phyloP scores from a whole-genome alignment of 164 flowering plant species.

The Hamamelis virginiana region DNA sequence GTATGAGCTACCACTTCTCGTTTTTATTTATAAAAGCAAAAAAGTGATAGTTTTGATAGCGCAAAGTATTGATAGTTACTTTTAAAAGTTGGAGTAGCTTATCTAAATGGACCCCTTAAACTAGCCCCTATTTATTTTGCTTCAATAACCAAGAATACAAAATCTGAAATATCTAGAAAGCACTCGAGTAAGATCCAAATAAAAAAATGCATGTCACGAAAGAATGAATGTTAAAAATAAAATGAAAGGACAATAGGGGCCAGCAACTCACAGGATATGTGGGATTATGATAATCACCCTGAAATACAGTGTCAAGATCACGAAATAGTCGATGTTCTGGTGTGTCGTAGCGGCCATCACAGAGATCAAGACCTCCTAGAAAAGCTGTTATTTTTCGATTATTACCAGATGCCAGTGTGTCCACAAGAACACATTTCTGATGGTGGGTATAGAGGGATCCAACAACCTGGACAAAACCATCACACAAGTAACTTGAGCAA shows the following conservation, averaged over 20 bases:
- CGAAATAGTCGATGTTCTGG: conserved; percentile 76
- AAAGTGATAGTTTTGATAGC: too few relatives aligned
- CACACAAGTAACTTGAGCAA: conserved; percentile 12
- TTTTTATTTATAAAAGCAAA: too few relatives aligned
- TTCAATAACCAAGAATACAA: not conserved
- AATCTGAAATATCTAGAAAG: not conserved
- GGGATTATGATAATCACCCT: conserved; percentile 81
- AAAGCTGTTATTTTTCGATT: conserved; percentile 71
- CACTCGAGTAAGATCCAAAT: not conserved
- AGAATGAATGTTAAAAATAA: not conserved
- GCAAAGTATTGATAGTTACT: too few relatives aligned
- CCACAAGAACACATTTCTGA: conserved; percentile 85
- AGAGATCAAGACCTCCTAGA: conserved; percentile 83
- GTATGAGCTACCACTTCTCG: too few relatives aligned
- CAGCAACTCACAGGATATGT: conserved; percentile 62
- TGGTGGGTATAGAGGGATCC: conserved; percentile 84
- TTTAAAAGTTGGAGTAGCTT: too few relatives aligned
- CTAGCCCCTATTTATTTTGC: not conserved
- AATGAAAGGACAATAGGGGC: not conserved
- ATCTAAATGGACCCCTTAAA: too few relatives aligned
- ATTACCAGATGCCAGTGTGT: conserved; percentile 74
- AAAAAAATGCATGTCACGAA: not conserved
- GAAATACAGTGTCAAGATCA: conserved; percentile 68
- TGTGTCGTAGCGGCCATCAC: conserved; percentile 93
- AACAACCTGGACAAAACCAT: conserved; percentile 53